Evolutionary conservation across 345 rosid genomes (phyloP).

Genomic region (Conringia planisiliqua): DNA sequence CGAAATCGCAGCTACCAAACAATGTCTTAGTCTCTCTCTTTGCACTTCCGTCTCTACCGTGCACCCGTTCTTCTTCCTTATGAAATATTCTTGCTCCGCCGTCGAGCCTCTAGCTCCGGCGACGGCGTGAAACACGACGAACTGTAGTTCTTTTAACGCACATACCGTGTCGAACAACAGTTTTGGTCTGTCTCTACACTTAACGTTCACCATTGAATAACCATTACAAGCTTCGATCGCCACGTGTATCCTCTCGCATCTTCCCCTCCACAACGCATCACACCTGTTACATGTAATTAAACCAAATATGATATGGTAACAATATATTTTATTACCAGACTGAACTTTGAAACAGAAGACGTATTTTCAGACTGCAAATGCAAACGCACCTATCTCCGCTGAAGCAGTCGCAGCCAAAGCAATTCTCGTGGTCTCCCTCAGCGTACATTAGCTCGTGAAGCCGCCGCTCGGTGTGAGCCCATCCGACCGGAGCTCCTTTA

Average conservation of each 20-base stretch:
- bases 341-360: no score
- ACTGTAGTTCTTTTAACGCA: constrained; percentile 68
- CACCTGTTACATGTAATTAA: constrained; percentile 30
- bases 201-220: constrained; percentile 63
- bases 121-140: constrained; percentile 82
- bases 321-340: no score
- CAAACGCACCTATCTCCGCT: constrained; percentile 33
- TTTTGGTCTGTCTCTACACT: constrained; percentile 75
- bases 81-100: constrained; percentile 87
- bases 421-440: constrained; percentile 56
- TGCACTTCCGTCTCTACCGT: constrained; percentile 55
- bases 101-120: constrained; percentile 58
- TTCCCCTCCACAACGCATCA: constrained; percentile 34
- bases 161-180: constrained; percentile 83
- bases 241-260: constrained; percentile 56
- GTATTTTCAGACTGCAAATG: no score
- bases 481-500: constrained; percentile 43
- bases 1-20: constrained; percentile 74
- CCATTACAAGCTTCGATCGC: constrained; percentile 67
- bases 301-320: no score
- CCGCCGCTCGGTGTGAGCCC: constrained; percentile 72
- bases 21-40: constrained; percentile 49
- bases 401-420: constrained; percentile 49
- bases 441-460: constrained; percentile 84
- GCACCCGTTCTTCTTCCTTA: constrained; percentile 73